Evolutionary conservation across 2,329 filamentous ascomycete species (phyloP).

Genomic region (Chrysoporthe austroafricana): DNA sequence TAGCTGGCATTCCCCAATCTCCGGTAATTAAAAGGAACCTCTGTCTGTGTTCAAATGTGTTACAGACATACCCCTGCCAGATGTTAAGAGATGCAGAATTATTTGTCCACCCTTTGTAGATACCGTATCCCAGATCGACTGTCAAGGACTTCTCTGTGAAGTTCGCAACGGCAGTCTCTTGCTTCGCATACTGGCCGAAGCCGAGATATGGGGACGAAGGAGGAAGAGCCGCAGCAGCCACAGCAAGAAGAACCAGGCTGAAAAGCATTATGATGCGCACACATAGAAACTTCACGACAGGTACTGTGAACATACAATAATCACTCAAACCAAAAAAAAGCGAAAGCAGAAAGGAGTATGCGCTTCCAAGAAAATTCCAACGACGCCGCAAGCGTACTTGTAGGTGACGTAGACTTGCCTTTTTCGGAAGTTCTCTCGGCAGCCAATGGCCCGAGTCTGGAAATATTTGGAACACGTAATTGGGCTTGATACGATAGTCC

Average conservation of each 20-base stretch:
- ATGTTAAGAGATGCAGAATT: background rate
- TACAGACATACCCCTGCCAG: constrained; percentile 4
- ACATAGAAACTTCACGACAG: background rate
- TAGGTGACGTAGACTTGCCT: background rate
- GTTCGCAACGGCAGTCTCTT: background rate
- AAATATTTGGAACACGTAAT: background rate
- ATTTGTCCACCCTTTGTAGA: constrained; percentile 4
- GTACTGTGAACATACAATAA: background rate
- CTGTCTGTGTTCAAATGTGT: background rate
- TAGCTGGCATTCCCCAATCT: too few species aligned
- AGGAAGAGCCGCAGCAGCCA: background rate
- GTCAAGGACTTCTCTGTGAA: background rate
- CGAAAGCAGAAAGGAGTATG: background rate
- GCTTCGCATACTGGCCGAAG: background rate
- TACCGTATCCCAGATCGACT: background rate
- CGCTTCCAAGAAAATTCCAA: background rate
- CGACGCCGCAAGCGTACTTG: background rate
- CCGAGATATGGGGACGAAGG: background rate
- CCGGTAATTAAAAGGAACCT: background rate
- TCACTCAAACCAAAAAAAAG: background rate
- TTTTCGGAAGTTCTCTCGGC: background rate
- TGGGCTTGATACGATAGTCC: background rate
- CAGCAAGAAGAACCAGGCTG: background rate
- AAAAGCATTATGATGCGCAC: background rate
- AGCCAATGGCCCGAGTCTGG: background rate